phyloP scores from a whole-genome alignment of 176 grass and related monocot species.

The bread wheat (Triticum aestivum) region IWGSC_CS_RefSeq_v2.1 NC_057797.1:52635418-52635917 shows the following conservation, averaged over 20 bases:
- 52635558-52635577: conserved; percentile 49
- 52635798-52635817: too few relatives aligned
- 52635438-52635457: conserved; percentile 26
- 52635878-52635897: too few relatives aligned
- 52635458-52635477: conserved; percentile 80
- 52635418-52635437: too few relatives aligned
- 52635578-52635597: conserved; percentile 8
- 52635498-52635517: conserved; percentile 71
- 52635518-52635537: conserved; percentile 65
- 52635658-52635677: conserved; percentile 10
- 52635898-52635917: too few relatives aligned
- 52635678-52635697: not conserved
- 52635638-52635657: not conserved
- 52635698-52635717: not conserved
- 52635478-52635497: conserved; percentile 74
- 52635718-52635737: not conserved
- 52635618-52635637: conserved; percentile 2
- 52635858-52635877: too few relatives aligned
- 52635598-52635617: conserved; percentile 2
- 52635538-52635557: conserved; percentile 63
- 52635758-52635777: not conserved
- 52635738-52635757: not conserved
- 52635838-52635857: too few relatives aligned
- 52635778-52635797: too few relatives aligned
- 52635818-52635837: not conserved